These are phyloP conservation scores for Arthroderma sp. DNA, from an alignment of 2,329 filamentous ascomycete genomes.

Conservation along the genomic window DNA sequence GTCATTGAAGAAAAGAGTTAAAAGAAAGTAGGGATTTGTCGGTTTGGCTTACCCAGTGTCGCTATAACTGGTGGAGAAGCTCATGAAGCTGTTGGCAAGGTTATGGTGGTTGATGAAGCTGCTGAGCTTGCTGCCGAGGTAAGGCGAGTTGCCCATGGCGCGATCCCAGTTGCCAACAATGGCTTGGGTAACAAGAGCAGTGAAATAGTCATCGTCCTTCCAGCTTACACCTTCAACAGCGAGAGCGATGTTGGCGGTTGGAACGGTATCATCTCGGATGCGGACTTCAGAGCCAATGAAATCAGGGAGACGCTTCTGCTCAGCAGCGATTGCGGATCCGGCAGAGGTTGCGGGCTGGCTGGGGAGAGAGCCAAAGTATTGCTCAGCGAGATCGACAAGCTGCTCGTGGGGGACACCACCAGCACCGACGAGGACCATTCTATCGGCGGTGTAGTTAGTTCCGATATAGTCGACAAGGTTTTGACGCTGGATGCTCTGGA, in stretches of 20 bases:
- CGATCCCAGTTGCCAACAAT: conserved; percentile 99
- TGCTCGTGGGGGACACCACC: conserved; percentile 88
- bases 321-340: conserved; percentile 57
- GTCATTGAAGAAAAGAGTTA: background rate
- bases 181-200: conserved; percentile 89
- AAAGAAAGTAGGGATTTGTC: background rate
- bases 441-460: conserved; percentile 98
- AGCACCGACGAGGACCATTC: conserved; percentile 95
- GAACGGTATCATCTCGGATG: conserved; percentile 90
- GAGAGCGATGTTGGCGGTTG: conserved; percentile 93
- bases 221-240: conserved; percentile 99
- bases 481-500: conserved; percentile 82
- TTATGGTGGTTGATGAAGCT: conserved; percentile 86
- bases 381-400: conserved; percentile 90
- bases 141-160: conserved; percentile 91
- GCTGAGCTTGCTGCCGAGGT: conserved; percentile 97
- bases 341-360: conserved; percentile 60
- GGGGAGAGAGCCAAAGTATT: conserved; percentile 78
- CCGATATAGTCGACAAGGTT: conserved; percentile 96
- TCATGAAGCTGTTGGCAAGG: conserved; percentile 99
- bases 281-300: conserved; percentile 95
- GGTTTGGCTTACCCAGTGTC: conserved; percentile 70
- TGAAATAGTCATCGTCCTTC: conserved; percentile 99
- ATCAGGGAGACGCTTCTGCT: conserved; percentile 74
- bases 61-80: conserved; percentile 98